A percentile compares a stretch with the other conserved stretches of the same genome.
Conservation (phyloP, 805 yeast species). For the Candida parachauliodes region DNA sequence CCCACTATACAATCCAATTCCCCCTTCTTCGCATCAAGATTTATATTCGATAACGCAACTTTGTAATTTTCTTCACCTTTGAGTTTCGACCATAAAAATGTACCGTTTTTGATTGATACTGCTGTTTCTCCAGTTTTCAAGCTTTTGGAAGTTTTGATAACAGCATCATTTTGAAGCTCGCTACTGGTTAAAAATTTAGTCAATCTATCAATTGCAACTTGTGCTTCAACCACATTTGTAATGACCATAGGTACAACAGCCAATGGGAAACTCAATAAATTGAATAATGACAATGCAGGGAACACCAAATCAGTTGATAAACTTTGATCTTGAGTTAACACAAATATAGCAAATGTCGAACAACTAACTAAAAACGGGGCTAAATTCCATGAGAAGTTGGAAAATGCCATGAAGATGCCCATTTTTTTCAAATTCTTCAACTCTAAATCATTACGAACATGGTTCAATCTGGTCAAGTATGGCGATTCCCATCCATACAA, state of each 20-base stretch:
- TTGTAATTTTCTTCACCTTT: slow-evolving; percentile 55
- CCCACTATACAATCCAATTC: slow-evolving; percentile 85
- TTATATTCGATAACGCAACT: slow-evolving; percentile 61
- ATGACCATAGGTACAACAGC: slow-evolving; percentile 90
- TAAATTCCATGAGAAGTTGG: slow-evolving; percentile 74
- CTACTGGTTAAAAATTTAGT: slow-evolving; percentile 66
- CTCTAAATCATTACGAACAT: slow-evolving; percentile 87
- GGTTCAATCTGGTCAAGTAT: slow-evolving; percentile 64
- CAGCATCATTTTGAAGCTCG: slow-evolving; percentile 82
- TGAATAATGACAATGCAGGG: slow-evolving; percentile 86
- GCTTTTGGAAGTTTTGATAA: slow-evolving; percentile 49
- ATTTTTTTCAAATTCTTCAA: slow-evolving; percentile 69
- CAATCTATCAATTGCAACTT: slow-evolving; percentile 76
- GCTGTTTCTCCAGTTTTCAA: slow-evolving; percentile 62
- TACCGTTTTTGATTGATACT: slow-evolving; percentile 59
- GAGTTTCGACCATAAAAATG: slow-evolving; percentile 74
- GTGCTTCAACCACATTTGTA: slow-evolving; percentile 82
- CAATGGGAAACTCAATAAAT: slow-evolving; percentile 84
- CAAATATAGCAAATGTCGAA: slow-evolving; percentile 81
- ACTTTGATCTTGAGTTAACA: slow-evolving; percentile 53
- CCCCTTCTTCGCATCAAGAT: slow-evolving; percentile 65
- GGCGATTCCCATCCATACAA: slow-evolving; percentile 96
- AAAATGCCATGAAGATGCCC: slow-evolving; percentile 67
- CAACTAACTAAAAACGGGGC: slow-evolving; percentile 90
- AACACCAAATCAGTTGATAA: slow-evolving; percentile 87